Evolutionary conservation across 139 green algal genomes (phyloP).

Genomic region (Mesotaenium endlicherianum): DNA sequence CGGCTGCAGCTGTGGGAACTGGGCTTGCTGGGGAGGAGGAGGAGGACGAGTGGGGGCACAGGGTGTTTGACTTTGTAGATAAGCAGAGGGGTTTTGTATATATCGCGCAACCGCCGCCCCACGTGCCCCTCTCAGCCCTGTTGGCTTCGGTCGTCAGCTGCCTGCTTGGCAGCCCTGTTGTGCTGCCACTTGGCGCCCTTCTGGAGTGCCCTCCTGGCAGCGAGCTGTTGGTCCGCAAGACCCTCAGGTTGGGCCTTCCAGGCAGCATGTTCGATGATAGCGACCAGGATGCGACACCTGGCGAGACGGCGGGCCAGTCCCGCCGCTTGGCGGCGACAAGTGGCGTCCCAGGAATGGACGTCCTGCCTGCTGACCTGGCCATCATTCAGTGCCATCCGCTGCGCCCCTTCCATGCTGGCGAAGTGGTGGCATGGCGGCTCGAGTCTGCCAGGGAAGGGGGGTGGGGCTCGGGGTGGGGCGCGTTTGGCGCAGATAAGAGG

Average conservation of each 20-base stretch:
- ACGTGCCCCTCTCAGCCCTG: slow-evolving; percentile 49
- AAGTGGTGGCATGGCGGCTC: slow-evolving; percentile 24
- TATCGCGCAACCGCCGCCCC: slow-evolving; percentile 47
- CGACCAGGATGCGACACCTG: not conserved
- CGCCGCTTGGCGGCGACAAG: not conserved
- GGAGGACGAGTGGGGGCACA: not conserved
- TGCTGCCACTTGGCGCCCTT: slow-evolving; percentile 63
- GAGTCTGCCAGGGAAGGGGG: not conserved
- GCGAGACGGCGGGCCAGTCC: not conserved
- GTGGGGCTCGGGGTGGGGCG: not conserved
- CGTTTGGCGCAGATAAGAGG: not conserved
- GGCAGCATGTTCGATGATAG: not conserved
- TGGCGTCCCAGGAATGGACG: slow-evolving; percentile 45
- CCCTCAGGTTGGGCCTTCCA: not conserved
- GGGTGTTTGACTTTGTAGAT: slow-evolving; percentile 25
- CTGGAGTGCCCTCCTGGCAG: slow-evolving; percentile 39
- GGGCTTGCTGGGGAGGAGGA: not conserved
- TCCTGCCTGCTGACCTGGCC: slow-evolving; percentile 55
- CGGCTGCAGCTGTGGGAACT: not conserved
- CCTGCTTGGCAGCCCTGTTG: slow-evolving; percentile 57
- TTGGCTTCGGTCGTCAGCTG: slow-evolving; percentile 57
- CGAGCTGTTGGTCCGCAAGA: not conserved
- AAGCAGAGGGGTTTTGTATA: slow-evolving; percentile 27
- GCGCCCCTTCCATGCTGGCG: slow-evolving; percentile 57
- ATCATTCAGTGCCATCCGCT: slow-evolving; percentile 63